These are phyloP conservation scores for Infundibulicybe gibba DNA, from an alignment of 768 basidiomycete genomes.

Conservation along the genomic window DNA sequence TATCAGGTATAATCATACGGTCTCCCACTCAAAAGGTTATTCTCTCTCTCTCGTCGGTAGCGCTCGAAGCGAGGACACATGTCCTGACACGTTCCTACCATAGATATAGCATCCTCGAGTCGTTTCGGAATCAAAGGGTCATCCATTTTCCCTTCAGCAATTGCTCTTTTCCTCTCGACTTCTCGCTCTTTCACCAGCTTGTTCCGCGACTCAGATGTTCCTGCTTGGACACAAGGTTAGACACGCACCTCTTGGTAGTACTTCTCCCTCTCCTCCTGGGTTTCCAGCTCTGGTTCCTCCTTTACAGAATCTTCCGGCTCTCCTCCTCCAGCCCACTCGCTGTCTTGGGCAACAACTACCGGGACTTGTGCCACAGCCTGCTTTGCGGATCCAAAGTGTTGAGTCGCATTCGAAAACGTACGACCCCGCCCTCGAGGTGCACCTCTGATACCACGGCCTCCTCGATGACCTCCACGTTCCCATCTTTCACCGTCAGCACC, in stretches of 20 bases:
- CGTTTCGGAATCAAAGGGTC: constrained; percentile 77
- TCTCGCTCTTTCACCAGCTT: constrained; percentile 76
- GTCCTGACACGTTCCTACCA: constrained; percentile 86
- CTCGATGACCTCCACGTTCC: constrained; percentile 60
- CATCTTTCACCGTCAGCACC: constrained; percentile 47
- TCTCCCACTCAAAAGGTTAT: constrained; percentile 87
- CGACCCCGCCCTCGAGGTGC: constrained; percentile 29
- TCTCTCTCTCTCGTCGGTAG: constrained; percentile 86
- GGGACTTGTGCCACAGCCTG: constrained; percentile 13
- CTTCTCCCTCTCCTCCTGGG: constrained; percentile 59
- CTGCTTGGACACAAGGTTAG: constrained; percentile 10
- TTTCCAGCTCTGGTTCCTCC: constrained; percentile 53
- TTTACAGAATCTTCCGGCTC: constrained; percentile 22
- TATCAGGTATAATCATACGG: constrained; percentile 47
- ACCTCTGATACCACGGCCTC: constrained; percentile 39
- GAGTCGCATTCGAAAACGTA: constrained; percentile 37
- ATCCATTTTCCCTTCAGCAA: constrained; percentile 83
- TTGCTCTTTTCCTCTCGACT: constrained; percentile 65
- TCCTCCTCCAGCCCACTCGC: constrained; percentile 29
- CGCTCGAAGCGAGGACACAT: constrained; percentile 97
- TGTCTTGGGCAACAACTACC: constrained; percentile 23
- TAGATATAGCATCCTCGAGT: constrained; percentile 87
- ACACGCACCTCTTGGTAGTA: constrained; percentile 69
- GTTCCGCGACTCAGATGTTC: constrained; percentile 14
- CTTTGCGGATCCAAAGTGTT: constrained; percentile 21